phyloP scores from a whole-genome alignment of 2,329 filamentous ascomycete species.

The Paecilomyces niveus region DNA sequence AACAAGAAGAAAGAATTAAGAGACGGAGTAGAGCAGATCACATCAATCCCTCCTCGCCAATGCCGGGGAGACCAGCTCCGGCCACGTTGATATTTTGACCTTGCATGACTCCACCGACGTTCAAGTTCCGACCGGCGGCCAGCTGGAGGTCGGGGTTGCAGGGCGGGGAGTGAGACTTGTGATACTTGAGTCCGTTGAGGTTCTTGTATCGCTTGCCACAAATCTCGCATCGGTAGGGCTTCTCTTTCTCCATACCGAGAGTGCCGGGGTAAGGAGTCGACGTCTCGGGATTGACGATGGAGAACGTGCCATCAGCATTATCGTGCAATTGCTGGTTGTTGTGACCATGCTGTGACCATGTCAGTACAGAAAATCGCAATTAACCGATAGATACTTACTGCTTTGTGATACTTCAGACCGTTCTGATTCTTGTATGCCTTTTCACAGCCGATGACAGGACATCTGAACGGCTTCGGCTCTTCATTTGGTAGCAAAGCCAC shows the following conservation, averaged over 20 bases:
- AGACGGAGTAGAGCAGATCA: conserved; percentile 10
- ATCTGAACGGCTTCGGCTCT: conserved; percentile 96
- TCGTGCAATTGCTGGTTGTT: conserved; percentile 95
- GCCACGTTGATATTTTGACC: conserved; percentile 42
- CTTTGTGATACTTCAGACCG: conserved; percentile 83
- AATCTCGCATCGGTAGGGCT: conserved; percentile 93
- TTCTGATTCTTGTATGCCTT: conserved; percentile 99
- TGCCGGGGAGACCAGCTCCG: conserved; percentile 41
- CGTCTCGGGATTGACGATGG: conserved; percentile 94
- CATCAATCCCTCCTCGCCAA: conserved; percentile 37
- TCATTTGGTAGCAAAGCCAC: conserved; percentile 55
- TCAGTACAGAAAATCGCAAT: conserved; percentile 20
- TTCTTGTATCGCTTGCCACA: conserved; percentile 99
- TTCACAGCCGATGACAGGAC: conserved; percentile 95
- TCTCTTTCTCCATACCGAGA: conserved; percentile 99
- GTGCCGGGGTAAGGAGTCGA: conserved; percentile 92
- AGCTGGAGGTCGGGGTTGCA: conserved; percentile 78
- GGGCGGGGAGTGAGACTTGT: conserved; percentile 75
- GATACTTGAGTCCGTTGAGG: conserved; percentile 94
- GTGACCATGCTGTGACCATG: conserved; percentile 63
- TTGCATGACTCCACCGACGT: conserved; percentile 37
- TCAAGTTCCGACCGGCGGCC: conserved; percentile 35
- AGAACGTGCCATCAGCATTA: conserved; percentile 94
- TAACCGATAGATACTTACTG: conserved; percentile 40
- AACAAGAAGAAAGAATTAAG: background rate